Evolutionary conservation across 2,329 filamentous ascomycete genomes (phyloP).

Genomic region (Cercospora sp.): DNA sequence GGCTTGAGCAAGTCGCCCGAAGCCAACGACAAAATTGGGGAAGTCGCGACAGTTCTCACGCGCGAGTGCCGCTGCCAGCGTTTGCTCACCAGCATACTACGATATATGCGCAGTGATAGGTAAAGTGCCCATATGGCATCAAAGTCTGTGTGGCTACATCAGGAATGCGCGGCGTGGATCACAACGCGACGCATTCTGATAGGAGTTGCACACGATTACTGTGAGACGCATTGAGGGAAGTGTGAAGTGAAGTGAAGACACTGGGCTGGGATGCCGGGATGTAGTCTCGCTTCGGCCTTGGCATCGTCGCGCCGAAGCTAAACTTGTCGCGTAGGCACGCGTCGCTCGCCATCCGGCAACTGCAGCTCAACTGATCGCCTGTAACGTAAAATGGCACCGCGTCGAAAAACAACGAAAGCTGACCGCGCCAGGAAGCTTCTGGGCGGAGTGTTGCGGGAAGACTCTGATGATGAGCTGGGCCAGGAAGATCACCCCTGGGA

Average conservation of each 20-base stretch:
- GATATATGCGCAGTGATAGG: not conserved
- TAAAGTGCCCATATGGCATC: not conserved
- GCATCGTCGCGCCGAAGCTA: not conserved
- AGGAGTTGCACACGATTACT: not conserved
- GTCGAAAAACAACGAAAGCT: slow-evolving; percentile 43
- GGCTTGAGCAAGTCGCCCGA: not conserved
- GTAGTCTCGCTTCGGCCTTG: not conserved
- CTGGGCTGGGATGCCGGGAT: not conserved
- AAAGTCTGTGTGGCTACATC: not conserved
- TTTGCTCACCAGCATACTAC: not conserved
- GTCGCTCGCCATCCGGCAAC: slow-evolving; percentile 6
- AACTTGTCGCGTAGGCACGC: not conserved
- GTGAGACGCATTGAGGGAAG: not conserved
- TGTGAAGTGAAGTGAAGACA: not conserved
- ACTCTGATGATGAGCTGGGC: slow-evolving; percentile 82
- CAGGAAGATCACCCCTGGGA: slow-evolving; percentile 54
- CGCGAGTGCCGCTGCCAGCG: not conserved
- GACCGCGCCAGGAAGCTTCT: slow-evolving; percentile 54
- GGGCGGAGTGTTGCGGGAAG: slow-evolving; percentile 66
- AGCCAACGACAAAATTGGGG: not conserved
- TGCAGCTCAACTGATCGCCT: slow-evolving; percentile 1
- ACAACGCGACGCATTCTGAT: not conserved
- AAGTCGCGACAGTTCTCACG: not conserved
- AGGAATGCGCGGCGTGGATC: not conserved
- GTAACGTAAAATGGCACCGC: slow-evolving; percentile 41